Conservation (phyloP, 129 eudicot genomes). For the Deinandra increscens region DNA sequence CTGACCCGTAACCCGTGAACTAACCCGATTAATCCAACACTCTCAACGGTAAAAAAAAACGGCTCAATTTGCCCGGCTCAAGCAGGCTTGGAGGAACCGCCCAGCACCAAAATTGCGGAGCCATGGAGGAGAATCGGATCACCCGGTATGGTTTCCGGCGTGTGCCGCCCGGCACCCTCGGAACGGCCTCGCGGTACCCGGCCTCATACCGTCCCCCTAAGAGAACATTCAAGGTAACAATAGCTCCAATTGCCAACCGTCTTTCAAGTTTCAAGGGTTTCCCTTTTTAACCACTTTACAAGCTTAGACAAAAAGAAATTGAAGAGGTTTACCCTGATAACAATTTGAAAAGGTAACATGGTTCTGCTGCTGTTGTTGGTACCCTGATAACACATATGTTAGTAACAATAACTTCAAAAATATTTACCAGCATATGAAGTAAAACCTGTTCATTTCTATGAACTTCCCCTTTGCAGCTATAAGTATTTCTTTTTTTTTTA, state of each 20-base stretch:
- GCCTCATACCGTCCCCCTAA: too few species aligned
- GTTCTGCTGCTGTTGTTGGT: conserved; percentile 6
- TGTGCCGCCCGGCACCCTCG: too few species aligned
- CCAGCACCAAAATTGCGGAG: too few species aligned
- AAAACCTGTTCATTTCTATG: conserved; percentile 10
- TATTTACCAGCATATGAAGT: neutral
- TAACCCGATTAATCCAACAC: too few species aligned
- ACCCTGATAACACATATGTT: neutral
- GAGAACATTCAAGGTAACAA: conserved; percentile 13
- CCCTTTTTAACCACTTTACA: neutral
- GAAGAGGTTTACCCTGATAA: neutral
- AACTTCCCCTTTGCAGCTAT: conserved; percentile 12
- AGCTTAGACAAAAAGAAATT: neutral
- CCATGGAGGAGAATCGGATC: too few species aligned
- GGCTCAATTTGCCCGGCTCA: too few species aligned
- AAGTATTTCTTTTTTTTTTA: neutral
- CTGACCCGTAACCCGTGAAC: too few species aligned
- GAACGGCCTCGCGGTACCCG: too few species aligned
- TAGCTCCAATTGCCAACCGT: neutral
- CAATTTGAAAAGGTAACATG: neutral
- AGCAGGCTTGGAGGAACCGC: too few species aligned
- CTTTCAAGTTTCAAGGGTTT: neutral
- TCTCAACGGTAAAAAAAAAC: too few species aligned
- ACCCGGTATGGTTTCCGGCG: too few species aligned
- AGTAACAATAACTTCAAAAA: neutral